These are phyloP conservation scores for Martensiomyces pterosporus DNA, from an alignment of 192 early-diverging fungal genomes.

Conservation along the genomic window DNA sequence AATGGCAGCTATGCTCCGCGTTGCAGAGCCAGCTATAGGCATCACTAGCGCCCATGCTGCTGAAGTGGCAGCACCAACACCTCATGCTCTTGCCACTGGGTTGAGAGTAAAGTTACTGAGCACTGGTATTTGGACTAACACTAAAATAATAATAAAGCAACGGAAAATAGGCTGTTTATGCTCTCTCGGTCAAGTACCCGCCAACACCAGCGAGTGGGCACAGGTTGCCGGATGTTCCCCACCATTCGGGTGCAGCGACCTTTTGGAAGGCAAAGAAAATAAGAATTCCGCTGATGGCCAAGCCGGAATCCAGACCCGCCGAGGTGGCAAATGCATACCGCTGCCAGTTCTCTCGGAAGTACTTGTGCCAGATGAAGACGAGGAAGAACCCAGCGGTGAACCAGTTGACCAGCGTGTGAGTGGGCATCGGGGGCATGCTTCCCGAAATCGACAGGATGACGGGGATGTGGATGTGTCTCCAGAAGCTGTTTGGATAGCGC, in stretches of 20 bases:
- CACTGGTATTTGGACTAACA: no score
- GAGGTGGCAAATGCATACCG: conserved; percentile 39
- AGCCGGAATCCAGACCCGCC: conserved; percentile 40
- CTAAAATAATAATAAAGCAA: no score
- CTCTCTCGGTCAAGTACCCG: not conserved
- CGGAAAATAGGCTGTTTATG: no score
- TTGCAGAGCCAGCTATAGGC: no score
- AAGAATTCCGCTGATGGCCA: conserved; percentile 5
- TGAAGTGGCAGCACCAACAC: no score
- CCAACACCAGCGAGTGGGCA: not conserved
- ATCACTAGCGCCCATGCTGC: no score
- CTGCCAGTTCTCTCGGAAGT: conserved; percentile 51
- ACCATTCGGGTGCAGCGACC: conserved; percentile 2
- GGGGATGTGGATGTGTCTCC: conserved; percentile 18
- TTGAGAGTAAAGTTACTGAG: no score
- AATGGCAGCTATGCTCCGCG: no score
- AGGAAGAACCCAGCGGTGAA: conserved; percentile 24
- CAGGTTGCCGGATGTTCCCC: conserved; percentile 1
- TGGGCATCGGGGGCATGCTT: conserved; percentile 46
- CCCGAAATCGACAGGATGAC: conserved; percentile 19
- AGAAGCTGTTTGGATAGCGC: conserved; percentile 54
- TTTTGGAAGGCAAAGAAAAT: conserved; percentile 9
- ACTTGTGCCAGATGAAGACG: conserved; percentile 56
- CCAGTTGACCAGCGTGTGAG: conserved; percentile 9
- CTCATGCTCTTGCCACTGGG: no score